These are phyloP conservation scores for Talaromyces trachyspermus DNA, from an alignment of 495 filamentous ascomycete species.

Conservation along the genomic window DNA sequence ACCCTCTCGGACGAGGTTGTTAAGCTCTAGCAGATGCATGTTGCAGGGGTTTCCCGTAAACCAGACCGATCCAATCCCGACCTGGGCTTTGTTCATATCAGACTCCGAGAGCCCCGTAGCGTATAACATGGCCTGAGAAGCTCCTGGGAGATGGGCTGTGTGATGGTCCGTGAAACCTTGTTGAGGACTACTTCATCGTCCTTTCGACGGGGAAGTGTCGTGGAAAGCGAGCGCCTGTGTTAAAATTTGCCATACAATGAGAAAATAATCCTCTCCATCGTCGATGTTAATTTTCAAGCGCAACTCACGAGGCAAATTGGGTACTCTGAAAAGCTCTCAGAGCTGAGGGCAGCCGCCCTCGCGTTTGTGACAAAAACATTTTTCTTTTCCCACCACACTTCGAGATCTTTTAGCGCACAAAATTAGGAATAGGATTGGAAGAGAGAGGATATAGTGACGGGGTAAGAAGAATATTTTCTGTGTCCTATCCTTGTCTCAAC, in stretches of 20 bases:
- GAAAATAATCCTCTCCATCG: too few species aligned
- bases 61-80: constrained; percentile 88
- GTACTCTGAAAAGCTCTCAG: constrained; percentile 20
- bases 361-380: constrained; percentile 36
- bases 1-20: constrained; percentile 71
- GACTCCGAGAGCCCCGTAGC: constrained; percentile 76
- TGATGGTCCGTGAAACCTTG: constrained; percentile 74
- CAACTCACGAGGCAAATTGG: constrained; percentile 2
- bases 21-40: constrained; percentile 93
- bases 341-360: constrained; percentile 36
- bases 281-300: too few species aligned
- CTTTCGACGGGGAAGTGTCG: constrained; percentile 36
- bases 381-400: too few species aligned
- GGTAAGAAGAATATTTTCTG: too few species aligned
- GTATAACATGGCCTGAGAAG: constrained; percentile 98
- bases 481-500: not conserved
- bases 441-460: constrained; percentile 4
- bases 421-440: too few species aligned
- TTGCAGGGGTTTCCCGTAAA: constrained; percentile 97
- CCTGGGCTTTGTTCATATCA: constrained; percentile 90
- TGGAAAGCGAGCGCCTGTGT: constrained; percentile 41
- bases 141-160: constrained; percentile 96
- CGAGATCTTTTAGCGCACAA: too few species aligned
- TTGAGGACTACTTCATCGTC: constrained; percentile 52
- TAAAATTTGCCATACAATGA: too few species aligned